Conservation (phyloP, 2,329 filamentous ascomycete species). For the Neocatenulostroma microsporum region DNA sequence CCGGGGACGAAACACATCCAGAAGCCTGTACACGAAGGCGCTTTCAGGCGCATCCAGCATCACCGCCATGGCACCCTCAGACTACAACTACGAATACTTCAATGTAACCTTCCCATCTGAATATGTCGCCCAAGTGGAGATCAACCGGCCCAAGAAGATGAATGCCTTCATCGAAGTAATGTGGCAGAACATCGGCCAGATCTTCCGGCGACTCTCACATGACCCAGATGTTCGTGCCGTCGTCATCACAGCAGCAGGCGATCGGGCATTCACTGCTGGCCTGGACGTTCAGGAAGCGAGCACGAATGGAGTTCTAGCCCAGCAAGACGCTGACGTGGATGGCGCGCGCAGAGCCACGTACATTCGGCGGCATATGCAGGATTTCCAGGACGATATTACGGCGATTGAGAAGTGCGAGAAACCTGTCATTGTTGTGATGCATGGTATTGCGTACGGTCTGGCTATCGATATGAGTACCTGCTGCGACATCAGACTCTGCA, state of each 20-base stretch:
- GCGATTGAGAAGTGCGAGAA: constrained; percentile 83
- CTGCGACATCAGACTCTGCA: constrained; percentile 61
- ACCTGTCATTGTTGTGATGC: constrained; percentile 73
- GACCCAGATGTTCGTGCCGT: constrained; percentile 68
- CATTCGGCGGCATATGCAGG: constrained; percentile 60
- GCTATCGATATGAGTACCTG: constrained; percentile 62
- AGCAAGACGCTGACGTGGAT: constrained; percentile 11
- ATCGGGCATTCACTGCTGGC: constrained; percentile 76
- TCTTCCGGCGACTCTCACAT: constrained; percentile 65
- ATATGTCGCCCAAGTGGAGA: constrained; percentile 83
- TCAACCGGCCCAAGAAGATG: constrained; percentile 77
- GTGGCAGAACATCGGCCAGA: constrained; percentile 70
- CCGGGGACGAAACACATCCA: no score
- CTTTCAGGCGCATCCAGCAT: no score
- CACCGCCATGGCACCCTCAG: constrained; percentile 6
- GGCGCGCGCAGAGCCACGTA: constrained; percentile 22
- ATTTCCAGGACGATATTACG: constrained; percentile 73
- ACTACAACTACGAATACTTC: constrained; percentile 47
- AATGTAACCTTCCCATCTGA: constrained; percentile 62
- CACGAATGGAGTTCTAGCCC: constrained; percentile 7
- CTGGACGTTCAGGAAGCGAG: constrained; percentile 57
- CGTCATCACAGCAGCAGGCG: constrained; percentile 71
- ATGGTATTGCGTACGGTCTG: constrained; percentile 70
- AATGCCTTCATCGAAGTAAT: constrained; percentile 81
- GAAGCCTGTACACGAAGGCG: no score